Base-by-base conservation (phyloP, 306 rosid species). In the Prunus armeniaca region DNA sequence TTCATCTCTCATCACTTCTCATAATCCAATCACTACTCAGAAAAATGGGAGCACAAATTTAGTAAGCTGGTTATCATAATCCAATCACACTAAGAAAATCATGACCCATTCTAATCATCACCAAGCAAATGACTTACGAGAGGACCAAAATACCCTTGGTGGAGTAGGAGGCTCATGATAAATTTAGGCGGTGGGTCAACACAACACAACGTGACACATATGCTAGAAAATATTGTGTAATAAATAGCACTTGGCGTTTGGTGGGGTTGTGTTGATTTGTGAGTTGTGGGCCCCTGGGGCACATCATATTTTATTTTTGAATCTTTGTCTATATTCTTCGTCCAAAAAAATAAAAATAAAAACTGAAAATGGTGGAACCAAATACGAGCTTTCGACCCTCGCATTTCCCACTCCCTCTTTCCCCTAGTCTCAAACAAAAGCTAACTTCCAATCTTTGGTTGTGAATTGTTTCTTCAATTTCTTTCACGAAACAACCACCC, bases 371-470 rank as follows among this genome's bases (percentile, higher is more conserved):
- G 43, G 43, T 1, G 43, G 9, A 38, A 38, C 43, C 43, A 15
- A 19, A 62, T 13, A 19, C 51, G 63, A 68, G 79, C 65, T 68
- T 80, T 78, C 66, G 38, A 64, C 43, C n/a, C 74, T 67, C 62
- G 15, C 54, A 55, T 74, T 60, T 64, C 61, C 34, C 67, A 18
- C 79, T 69, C 57, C 46, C 58, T 41, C 14, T 63, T 32, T 51
- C 22, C 13, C 24, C 12, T 9, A 65, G 79, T 76, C 77, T 78
- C 71, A 46, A 45, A 83, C 86, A 86, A 82, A 27, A 50, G 89
- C 91, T 77, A 89, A 72, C 91, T 76, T 86, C 89, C 96, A 87
- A 91, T 80, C 78, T 67, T 51, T 24, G 77, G 13, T 82, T 82
- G 84, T 79, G 85, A 82, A 83, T 77, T 83, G 77, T 78, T 75